Conservation (phyloP, 345 rosid species). For the Hibiscus mutabilis region DNA sequence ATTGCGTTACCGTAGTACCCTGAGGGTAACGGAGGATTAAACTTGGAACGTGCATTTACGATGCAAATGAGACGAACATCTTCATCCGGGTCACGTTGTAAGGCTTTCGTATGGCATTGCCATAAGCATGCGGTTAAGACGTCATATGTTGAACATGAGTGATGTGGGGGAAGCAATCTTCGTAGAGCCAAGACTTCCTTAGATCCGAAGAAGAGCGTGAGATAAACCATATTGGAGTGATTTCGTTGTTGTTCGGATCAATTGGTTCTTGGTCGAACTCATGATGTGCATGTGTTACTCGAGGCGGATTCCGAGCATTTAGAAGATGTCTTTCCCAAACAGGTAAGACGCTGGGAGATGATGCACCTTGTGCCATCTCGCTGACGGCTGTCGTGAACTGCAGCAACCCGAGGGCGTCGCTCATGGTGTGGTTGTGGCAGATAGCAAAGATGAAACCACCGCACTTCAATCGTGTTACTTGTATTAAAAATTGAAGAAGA, state of each 20-base stretch:
- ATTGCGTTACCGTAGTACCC: too few relatives aligned
- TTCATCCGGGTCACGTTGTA: too few relatives aligned
- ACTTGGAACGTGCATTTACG: too few relatives aligned
- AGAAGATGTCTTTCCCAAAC: constrained; percentile 31
- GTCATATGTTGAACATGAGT: background rate
- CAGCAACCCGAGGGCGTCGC: constrained; percentile 14
- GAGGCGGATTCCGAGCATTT: constrained; percentile 16
- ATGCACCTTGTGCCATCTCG: constrained; percentile 16
- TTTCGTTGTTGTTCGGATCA: background rate
- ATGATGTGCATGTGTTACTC: constrained; percentile 12
- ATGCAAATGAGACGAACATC: too few relatives aligned
- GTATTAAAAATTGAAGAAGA: background rate
- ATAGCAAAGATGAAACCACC: constrained; percentile 31
- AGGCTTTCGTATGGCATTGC: too few relatives aligned
- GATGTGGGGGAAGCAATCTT: constrained; percentile 16
- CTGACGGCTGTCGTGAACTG: constrained; percentile 18
- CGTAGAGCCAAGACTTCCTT: background rate
- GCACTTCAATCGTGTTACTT: constrained; percentile 31
- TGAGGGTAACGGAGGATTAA: too few relatives aligned
- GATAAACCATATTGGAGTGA: background rate
- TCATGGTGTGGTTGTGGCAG: constrained; percentile 21
- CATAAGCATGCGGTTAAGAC: too few relatives aligned
- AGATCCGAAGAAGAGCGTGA: constrained; percentile 24
- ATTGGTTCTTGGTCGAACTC: constrained; percentile 13
- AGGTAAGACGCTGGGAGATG: constrained; percentile 18